Base-by-base conservation (phyloP, 495 filamentous ascomycete genomes). In the Penicillium dipodomyicola region DNA sequence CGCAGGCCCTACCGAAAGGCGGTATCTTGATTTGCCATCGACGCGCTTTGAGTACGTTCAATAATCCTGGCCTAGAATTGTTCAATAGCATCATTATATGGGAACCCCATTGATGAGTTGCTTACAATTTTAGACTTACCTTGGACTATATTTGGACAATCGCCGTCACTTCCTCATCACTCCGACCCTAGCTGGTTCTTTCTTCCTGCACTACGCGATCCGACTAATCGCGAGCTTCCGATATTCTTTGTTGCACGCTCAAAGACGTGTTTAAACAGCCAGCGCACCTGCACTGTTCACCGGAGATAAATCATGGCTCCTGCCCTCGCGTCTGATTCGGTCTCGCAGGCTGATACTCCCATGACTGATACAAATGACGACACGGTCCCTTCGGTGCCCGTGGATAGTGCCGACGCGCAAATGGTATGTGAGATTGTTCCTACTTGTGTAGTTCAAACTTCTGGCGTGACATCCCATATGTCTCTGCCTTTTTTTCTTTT, bases 341-440 rank as follows among this genome's bases (percentile, higher is more conserved):
- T 77, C 15, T 80, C 77, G 33, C 77, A 79, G 57, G 75, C 72
- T 32, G 80, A 83, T 65, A 81, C 78, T 4, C 76, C 79, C 0
- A 83, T 81, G 77, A 80, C 75, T 10, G 88, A 91, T 69, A 82
- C 78, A 40, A 83, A 83, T 57, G 85, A 84, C 49, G 72, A 77
- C 53, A 49, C 59, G 29, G 63, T 75, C 44, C 67, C 75, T 23
- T 70, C 71, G 14, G 70, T 79, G 60, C 71, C 77, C 3, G 76
- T 77, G 11, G 74, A 72, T 62, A 62, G 67, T 42, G 57, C 61
- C 25, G 77, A 80, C 65, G 77, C 76, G 63, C 74, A 68, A 33
- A 42, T 52, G 49, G 79, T 82, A 73, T 43, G 78, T 72, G 52
- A 51, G 50, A 7, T 10, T 22, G 19, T 19, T 44, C 8, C 32